Evolutionary conservation across 345 rosid species (phyloP).

Genomic region (Corchorus olitorius): DNA sequence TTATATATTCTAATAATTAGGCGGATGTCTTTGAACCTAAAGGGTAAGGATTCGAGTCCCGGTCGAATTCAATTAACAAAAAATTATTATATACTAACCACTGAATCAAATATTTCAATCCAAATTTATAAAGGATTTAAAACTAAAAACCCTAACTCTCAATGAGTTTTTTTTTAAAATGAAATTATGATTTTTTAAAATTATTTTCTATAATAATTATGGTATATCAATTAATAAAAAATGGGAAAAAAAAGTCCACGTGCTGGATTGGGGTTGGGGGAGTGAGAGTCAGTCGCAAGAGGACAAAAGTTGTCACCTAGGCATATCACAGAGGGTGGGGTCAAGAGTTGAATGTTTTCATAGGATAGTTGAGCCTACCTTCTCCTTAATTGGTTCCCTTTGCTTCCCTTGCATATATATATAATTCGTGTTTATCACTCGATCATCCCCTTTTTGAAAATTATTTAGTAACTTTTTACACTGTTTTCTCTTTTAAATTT

Average conservation of each 20-base stretch:
- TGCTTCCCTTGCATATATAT: neutral
- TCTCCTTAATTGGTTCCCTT: neutral
- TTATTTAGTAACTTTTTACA: neutral
- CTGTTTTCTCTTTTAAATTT: neutral
- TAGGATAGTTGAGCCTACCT: neutral
- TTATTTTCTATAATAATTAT: too few relatives aligned
- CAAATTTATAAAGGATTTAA: too few relatives aligned
- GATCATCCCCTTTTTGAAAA: neutral
- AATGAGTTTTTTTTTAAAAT: too few relatives aligned
- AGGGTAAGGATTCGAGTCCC: too few relatives aligned
- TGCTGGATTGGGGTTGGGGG: neutral
- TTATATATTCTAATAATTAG: too few relatives aligned
- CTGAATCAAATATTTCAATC: too few relatives aligned
- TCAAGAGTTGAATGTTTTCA: neutral
- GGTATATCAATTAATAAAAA: too few relatives aligned
- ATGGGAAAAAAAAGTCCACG: neutral
- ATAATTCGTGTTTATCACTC: neutral
- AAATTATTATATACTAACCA: too few relatives aligned
- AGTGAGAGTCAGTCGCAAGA: neutral
- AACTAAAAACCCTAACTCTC: too few relatives aligned
- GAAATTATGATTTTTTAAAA: too few relatives aligned
- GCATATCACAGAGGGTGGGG: neutral
- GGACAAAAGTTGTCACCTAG: neutral
- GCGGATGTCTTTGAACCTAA: too few relatives aligned
- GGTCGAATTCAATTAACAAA: too few relatives aligned